Evolutionary conservation across 2,329 filamentous ascomycete genomes (phyloP).

Genomic region (Mycosphaerella sp.): DNA sequence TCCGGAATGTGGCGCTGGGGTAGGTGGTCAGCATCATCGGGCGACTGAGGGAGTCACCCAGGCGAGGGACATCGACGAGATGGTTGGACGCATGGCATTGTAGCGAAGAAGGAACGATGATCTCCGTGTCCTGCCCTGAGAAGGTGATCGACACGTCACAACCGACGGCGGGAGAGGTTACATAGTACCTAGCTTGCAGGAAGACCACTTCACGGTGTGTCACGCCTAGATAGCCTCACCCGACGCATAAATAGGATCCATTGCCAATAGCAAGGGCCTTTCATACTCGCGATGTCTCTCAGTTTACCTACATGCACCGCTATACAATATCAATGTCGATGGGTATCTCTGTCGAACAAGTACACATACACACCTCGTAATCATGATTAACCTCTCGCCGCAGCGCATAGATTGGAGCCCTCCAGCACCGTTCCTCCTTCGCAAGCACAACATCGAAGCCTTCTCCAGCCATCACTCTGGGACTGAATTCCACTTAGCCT

Average conservation of each 20-base stretch:
- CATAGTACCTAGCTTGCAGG: too few relatives aligned
- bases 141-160: too few relatives aligned
- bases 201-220: too few relatives aligned
- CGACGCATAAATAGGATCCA: too few relatives aligned
- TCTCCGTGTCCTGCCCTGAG: too few relatives aligned
- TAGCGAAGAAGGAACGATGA: too few relatives aligned
- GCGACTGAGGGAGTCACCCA: slow-evolving; percentile 48
- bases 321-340: neutral
- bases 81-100: slow-evolving; percentile 18
- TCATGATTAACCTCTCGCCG: neutral
- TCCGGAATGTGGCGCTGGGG: slow-evolving; percentile 53
- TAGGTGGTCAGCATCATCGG: slow-evolving; percentile 52
- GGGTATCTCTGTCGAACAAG: neutral
- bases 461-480: neutral
- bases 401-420: neutral
- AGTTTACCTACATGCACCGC: too few relatives aligned
- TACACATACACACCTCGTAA: neutral
- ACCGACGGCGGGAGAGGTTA: too few relatives aligned
- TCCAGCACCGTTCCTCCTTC: neutral
- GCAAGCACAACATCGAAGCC: neutral
- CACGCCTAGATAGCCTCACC: too few relatives aligned
- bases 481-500: slow-evolving; percentile 7
- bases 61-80: slow-evolving; percentile 46
- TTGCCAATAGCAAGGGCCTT: too few relatives aligned
- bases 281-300: too few relatives aligned